Base-by-base conservation (phyloP, 306 rosid species). In the Cajanus cajan region DNA sequence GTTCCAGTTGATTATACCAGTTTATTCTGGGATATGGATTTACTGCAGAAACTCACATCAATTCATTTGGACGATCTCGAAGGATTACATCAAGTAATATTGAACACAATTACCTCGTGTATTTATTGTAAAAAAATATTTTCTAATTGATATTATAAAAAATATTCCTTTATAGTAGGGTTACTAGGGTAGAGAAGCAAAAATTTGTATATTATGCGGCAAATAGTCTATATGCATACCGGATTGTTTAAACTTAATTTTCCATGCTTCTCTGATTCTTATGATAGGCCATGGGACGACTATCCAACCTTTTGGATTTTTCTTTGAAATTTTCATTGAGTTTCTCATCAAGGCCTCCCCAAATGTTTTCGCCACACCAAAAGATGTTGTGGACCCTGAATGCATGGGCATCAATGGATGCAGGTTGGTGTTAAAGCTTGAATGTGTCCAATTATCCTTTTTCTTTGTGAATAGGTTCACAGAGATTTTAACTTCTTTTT, bases 311-410 rank as follows among this genome's bases (percentile, higher is more conserved):
- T 57, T 62, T 94, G 80, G 82, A 90, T 45, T 45, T 39, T 45
- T 82, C 92, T 2, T 80, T 89, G 78, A 76, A 87, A 10, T 94
- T 90, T 86, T 90, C 98, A 1, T 62, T 90, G 90, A 71, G 76
- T 63, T 83, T 85, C 88, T 89, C 98, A 8, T 89, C 98, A 43
- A 87, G 97, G 82, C 88, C 98, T 64, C 97, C 96, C 14, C 98
- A 94, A 82, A 85, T 87, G 91, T 91, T 94, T 87, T 65, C 81
- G 0, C 91, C 98, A 22, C 97, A 94, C 85, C 97, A 90, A 78
- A 92, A 92, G 84, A 71, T 94, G 69, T 84, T 85, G 65, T 89
- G 91, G 95, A 84, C 82, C 14, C 58, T 89, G 66, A 84, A 81
- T 57, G 85, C 78, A 41, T 88, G 92, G 97, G 80, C 80, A 68